Evolutionary conservation across 371 early-diverging fungal species (phyloP).

Genomic region (Amoeboaphelidium protococcarum): DNA sequence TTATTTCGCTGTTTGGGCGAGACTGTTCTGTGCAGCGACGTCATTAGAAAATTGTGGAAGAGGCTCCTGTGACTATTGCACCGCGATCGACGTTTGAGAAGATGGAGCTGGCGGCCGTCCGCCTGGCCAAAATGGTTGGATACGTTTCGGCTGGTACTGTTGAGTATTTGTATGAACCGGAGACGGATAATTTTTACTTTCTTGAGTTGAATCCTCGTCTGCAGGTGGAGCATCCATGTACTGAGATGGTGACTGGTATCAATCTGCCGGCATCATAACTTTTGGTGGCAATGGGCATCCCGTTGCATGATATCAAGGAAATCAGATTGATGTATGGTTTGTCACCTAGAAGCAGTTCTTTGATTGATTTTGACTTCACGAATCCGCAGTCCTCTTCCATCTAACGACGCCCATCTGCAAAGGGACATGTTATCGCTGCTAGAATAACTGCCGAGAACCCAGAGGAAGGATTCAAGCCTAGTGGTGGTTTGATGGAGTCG

Average conservation of each 20-base stretch:
- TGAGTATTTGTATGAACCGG: slow-evolving; percentile 81
- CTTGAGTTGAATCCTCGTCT: slow-evolving; percentile 92
- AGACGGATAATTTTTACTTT: slow-evolving; percentile 70
- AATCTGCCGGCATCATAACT: slow-evolving; percentile 92
- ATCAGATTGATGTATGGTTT: slow-evolving; percentile 80
- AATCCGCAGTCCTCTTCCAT: slow-evolving; percentile 40
- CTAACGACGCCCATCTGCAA: slow-evolving; percentile 70
- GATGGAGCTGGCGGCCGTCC: slow-evolving; percentile 91
- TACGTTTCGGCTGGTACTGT: slow-evolving; percentile 85
- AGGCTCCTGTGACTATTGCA: slow-evolving; percentile 84
- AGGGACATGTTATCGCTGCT: slow-evolving; percentile 91
- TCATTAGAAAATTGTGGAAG: slow-evolving; percentile 89
- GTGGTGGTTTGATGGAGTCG: slow-evolving; percentile 76
- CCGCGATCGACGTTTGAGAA: slow-evolving; percentile 42
- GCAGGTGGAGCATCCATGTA: slow-evolving; percentile 98
- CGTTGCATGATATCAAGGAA: slow-evolving; percentile 72
- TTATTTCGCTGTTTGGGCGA: slow-evolving; percentile 87
- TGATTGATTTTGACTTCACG: slow-evolving; percentile 75
- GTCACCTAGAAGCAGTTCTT: slow-evolving; percentile 19
- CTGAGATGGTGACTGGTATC: slow-evolving; percentile 93
- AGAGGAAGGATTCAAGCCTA: slow-evolving; percentile 93
- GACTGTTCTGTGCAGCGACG: slow-evolving; percentile 98
- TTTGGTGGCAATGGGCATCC: slow-evolving; percentile 93
- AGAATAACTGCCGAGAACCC: slow-evolving; percentile 99
- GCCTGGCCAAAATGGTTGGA: slow-evolving; percentile 72